A percentile compares a stretch with the other conserved stretches of the same genome.
Conservation (phyloP, 2,329 filamentous ascomycete species). For the Penicillium sp. region DNA sequence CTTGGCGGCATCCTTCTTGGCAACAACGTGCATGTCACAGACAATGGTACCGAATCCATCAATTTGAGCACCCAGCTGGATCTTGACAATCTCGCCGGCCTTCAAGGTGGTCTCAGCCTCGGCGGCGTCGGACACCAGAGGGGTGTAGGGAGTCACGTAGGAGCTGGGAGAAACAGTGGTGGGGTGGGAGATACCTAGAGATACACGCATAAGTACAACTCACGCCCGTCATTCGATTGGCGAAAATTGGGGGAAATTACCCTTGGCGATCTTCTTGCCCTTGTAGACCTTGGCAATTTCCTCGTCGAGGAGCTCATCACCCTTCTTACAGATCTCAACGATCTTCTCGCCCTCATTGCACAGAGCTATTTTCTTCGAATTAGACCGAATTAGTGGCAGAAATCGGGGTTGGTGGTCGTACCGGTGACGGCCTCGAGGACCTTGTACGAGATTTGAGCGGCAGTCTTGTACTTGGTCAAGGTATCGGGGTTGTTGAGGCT, state of each 20-base stretch:
- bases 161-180: slow-evolving; percentile 91
- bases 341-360: slow-evolving; percentile 85
- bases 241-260: slow-evolving; percentile 42
- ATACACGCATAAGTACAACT: slow-evolving; percentile 1
- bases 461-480: slow-evolving; percentile 98
- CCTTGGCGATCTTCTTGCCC: slow-evolving; percentile 94
- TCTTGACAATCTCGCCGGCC: slow-evolving; percentile 84
- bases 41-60: slow-evolving; percentile 95
- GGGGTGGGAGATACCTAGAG: slow-evolving; percentile 76
- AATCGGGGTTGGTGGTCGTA: slow-evolving; percentile 28
- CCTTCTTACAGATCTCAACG: slow-evolving; percentile 87
- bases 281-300: slow-evolving; percentile 95
- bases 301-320: slow-evolving; percentile 89
- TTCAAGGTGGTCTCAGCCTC: slow-evolving; percentile 78
- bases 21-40: slow-evolving; percentile 81
- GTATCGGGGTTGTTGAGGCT: slow-evolving; percentile 87
- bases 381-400: slow-evolving; percentile 13
- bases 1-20: slow-evolving; percentile 53
- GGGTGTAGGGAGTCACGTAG: slow-evolving; percentile 95
- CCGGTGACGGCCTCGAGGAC: slow-evolving; percentile 77
- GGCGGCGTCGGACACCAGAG: slow-evolving; percentile 74
- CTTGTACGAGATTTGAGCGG: slow-evolving; percentile 90
- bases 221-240: not conserved
- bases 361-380: slow-evolving; percentile 46
- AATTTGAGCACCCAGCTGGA: slow-evolving; percentile 98